Evolutionary conservation across 2,329 filamentous ascomycete genomes (phyloP), one percentile per base, ranked within the genome.

Genomic region (Monilinia laxa): DNA sequence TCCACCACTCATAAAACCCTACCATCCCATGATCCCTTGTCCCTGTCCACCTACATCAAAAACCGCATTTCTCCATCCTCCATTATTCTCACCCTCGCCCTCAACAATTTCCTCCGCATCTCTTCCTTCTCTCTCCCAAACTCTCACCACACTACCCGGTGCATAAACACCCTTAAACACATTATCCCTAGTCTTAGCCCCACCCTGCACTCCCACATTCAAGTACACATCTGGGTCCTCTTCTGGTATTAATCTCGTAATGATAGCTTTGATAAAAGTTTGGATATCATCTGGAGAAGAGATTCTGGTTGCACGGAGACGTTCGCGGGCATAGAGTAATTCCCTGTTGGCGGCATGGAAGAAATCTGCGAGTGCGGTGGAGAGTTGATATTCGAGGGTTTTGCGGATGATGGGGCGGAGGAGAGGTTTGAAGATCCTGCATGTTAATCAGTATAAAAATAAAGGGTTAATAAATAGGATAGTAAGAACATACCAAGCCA

Each of bases 101-200:
- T 93, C 87, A 49, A 96, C 86, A 52, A 87, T 83, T 77, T 96
- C 90, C 25, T 83, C 83, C 0, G 91, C 92, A 69, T 83, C 81
- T 28, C 81, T 79, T 0, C 87, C 92, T 78, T 96, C 90, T 70
- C 93, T 89, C 71, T 94, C 86, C 92, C 92, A 97, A n/a, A 96
- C 78, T 79, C 91, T 93, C 62, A 95, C 90, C 35, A 97, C 81
- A 77, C 93, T 97, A 0, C 92, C 93, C 0, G 94, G 94, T 0
- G 94, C 89, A 79, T 97, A 97, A 1, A 92, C 85, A 4, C 90
- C 91, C 72, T 87, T 87, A 81, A 98, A 98, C 0, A 94, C 80
- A 14, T 84, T 84, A 4, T 72, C 82, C 40, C 86, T 85, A 70
- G 82, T 80, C 20, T 83, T 80, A 0, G 84, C 85, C 20, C 71